Percentiles rank a stretch among this genome's conserved stretches.
phyloP scores from a whole-genome alignment of 257 asterid species.

The Pogostemon cablin region DNA sequence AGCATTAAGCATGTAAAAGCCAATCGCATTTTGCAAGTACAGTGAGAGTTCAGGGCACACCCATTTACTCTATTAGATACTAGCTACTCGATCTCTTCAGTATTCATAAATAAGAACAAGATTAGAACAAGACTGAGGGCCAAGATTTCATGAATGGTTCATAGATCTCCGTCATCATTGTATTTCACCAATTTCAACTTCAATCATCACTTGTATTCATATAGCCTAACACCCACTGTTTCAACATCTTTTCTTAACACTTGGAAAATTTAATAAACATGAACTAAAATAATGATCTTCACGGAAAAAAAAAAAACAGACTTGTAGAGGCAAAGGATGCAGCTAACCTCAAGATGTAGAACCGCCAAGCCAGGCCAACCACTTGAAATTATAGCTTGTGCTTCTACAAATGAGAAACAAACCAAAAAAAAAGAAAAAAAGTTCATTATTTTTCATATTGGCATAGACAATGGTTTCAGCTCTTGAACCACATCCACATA shows the following conservation, averaged over 20 bases:
- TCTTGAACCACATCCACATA: constrained; percentile 14
- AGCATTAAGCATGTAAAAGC: constrained; percentile 5
- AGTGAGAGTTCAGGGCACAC: neutral
- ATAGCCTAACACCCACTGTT: neutral
- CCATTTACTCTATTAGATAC: neutral
- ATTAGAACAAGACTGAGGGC: neutral
- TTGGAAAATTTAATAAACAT: neutral
- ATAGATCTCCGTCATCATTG: neutral
- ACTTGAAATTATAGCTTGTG: constrained; percentile 72
- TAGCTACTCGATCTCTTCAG: neutral
- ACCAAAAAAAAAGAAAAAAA: constrained; percentile 6
- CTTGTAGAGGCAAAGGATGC: constrained; percentile 26
- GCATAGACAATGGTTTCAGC: neutral
- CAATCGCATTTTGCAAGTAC: constrained; percentile 5
- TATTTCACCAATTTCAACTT: neutral
- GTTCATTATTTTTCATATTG: constrained; percentile 17
- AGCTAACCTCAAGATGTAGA: constrained; percentile 81
- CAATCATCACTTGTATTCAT: neutral
- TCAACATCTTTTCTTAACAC: neutral
- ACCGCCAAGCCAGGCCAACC: constrained; percentile 89
- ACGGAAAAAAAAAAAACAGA: constrained; percentile 14
- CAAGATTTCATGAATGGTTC: neutral
- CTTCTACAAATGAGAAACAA: constrained; percentile 48
- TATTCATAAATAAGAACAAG: neutral
- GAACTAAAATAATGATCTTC: constrained; percentile 2